Evolutionary conservation across 345 rosid species (phyloP).

Genomic region (Aegle marmelos): DNA sequence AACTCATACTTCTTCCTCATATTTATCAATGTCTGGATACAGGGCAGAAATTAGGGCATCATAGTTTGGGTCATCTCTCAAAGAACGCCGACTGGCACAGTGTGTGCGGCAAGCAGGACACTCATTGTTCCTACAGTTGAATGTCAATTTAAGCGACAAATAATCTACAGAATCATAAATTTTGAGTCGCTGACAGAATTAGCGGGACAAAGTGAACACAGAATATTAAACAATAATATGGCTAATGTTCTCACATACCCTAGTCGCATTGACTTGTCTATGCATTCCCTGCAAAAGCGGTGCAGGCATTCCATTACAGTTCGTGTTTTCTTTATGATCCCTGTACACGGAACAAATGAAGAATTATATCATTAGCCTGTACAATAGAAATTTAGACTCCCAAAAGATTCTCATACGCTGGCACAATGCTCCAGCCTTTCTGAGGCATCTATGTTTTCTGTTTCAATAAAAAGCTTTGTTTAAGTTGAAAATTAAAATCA

Average conservation of each 20-base stretch:
- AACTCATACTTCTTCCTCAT: constrained; percentile 68
- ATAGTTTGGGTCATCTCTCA: constrained; percentile 90
- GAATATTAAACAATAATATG: not conserved
- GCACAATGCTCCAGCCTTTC: not conserved
- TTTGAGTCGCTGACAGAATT: constrained; percentile 13
- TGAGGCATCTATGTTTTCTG: not conserved
- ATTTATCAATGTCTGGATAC: constrained; percentile 74
- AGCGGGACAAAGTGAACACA: not conserved
- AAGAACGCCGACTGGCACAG: constrained; percentile 94
- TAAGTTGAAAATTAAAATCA: not conserved
- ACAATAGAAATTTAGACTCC: not conserved
- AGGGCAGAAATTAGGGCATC: constrained; percentile 85
- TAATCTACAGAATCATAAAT: constrained; percentile 3
- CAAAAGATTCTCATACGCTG: not conserved
- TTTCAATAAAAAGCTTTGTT: not conserved
- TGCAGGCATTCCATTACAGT: constrained; percentile 97
- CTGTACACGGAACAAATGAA: constrained; percentile 34
- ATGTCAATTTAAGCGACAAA: constrained; percentile 10
- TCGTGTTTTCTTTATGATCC: constrained; percentile 91
- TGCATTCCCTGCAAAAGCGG: constrained; percentile 93
- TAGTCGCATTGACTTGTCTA: constrained; percentile 93
- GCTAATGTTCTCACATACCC: constrained; percentile 52
- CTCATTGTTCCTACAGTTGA: constrained; percentile 78
- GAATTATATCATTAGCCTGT: not conserved
- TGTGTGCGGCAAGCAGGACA: constrained; percentile 99